Conservation (phyloP, 2,329 filamentous ascomycete species). For the Chrysoporthe deuterocubensis region DNA sequence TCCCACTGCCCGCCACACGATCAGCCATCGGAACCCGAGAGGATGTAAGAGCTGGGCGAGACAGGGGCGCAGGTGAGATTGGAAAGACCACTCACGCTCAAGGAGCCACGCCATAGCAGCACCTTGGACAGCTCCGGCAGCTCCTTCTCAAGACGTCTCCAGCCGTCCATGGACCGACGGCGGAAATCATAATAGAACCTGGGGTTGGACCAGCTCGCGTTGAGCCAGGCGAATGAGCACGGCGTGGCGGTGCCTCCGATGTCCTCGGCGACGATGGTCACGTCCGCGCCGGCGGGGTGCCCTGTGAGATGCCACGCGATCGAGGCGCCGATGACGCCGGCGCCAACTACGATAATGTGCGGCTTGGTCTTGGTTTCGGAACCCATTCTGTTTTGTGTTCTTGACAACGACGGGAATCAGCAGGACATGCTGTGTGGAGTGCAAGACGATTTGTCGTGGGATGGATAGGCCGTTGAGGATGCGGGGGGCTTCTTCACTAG, state of each 20-base stretch:
- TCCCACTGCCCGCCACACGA: slow-evolving; percentile 28
- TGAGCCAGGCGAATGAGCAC: slow-evolving; percentile 40
- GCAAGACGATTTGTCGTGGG: neutral
- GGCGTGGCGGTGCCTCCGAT: slow-evolving; percentile 38
- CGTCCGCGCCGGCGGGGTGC: slow-evolving; percentile 30
- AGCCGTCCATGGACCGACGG: slow-evolving; percentile 35
- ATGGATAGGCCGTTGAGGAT: neutral
- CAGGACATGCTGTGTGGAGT: neutral
- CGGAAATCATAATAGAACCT: slow-evolving; percentile 38
- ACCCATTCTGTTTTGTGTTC: slow-evolving; percentile 33
- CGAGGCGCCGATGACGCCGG: slow-evolving; percentile 38
- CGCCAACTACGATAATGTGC: slow-evolving; percentile 34
- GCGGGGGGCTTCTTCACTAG: neutral
- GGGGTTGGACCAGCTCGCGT: slow-evolving; percentile 36
- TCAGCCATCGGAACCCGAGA: neutral
- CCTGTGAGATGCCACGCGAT: slow-evolving; percentile 38
- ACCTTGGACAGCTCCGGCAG: slow-evolving; percentile 32
- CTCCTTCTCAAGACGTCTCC: slow-evolving; percentile 32
- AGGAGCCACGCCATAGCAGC: slow-evolving; percentile 35
- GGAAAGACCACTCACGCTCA: slow-evolving; percentile 25
- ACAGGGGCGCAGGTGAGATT: neutral
- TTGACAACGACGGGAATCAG: neutral
- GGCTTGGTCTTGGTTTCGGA: slow-evolving; percentile 17
- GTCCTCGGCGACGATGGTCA: slow-evolving; percentile 37
- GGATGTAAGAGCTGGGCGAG: neutral